Conservation (phyloP, 1,284 basidiomycete species). For the Athelia psychrophila region DNA sequence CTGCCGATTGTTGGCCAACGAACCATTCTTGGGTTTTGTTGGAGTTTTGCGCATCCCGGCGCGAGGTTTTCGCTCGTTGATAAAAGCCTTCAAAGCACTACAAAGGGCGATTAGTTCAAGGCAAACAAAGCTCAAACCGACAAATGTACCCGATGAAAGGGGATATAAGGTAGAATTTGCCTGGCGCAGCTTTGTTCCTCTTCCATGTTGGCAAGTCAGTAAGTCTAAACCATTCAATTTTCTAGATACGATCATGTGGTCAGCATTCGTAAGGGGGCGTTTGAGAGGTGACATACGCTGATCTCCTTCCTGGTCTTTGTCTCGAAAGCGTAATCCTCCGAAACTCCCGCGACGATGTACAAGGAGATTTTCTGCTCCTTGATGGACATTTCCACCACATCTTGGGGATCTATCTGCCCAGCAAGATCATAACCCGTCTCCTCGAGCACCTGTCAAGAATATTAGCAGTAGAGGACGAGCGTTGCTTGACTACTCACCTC, state of each 20-base stretch:
- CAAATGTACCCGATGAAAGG: constrained; percentile 86
- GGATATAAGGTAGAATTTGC: constrained; percentile 94
- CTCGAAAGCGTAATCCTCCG: constrained; percentile 87
- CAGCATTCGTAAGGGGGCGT: constrained; percentile 1
- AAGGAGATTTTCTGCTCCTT: constrained; percentile 89
- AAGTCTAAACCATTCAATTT: constrained; percentile 96
- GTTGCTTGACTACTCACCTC: constrained; percentile 57
- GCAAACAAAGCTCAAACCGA: constrained; percentile 6
- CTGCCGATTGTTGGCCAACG: not conserved
- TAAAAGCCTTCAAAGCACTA: constrained; percentile 67
- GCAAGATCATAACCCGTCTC: constrained; percentile 92
- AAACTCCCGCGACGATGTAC: constrained; percentile 90
- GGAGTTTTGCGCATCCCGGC: constrained; percentile 27
- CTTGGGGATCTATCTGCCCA: constrained; percentile 60
- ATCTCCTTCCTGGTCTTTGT: constrained; percentile 98
- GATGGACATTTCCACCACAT: constrained; percentile 87
- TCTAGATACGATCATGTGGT: constrained; percentile 45
- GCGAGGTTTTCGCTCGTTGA: constrained; percentile 50
- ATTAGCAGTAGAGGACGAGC: constrained; percentile 4
- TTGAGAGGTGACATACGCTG: constrained; percentile 61
- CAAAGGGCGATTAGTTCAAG: constrained; percentile 10
- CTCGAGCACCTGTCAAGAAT: constrained; percentile 71
- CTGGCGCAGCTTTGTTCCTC: constrained; percentile 65
- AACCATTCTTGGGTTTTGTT: constrained; percentile 19
- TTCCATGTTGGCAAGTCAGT: constrained; percentile 94